Evolutionary conservation across 2,329 filamentous ascomycete genomes (phyloP).

Genomic region (Cordyceps fumosorosea): DNA sequence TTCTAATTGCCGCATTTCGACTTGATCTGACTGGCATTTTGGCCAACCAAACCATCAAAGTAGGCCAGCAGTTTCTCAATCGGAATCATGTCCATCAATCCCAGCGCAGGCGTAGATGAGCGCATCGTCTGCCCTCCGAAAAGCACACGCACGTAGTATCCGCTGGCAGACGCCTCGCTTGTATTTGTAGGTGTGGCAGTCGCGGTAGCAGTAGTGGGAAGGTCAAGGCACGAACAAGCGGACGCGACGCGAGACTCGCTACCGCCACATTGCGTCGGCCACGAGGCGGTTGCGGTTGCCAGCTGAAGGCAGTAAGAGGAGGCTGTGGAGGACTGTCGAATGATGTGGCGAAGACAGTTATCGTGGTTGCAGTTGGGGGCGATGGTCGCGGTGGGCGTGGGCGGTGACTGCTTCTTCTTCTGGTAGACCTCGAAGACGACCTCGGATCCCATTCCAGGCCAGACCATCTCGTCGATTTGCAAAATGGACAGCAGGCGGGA

Average conservation of each 20-base stretch:
- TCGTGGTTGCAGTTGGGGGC: conserved; percentile 22
- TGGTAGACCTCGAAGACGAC: conserved; percentile 69
- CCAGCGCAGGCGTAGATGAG: conserved; percentile 64
- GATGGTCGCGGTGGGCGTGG: conserved; percentile 17
- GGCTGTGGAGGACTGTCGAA: conserved; percentile 18
- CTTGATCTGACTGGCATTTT: conserved; percentile 36
- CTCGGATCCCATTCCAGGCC: conserved; percentile 78
- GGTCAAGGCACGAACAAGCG: conserved; percentile 23
- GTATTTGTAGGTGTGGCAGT: conserved; percentile 47
- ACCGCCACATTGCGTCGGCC: conserved; percentile 22
- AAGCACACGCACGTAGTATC: conserved; percentile 58
- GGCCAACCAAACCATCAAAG: conserved; percentile 64
- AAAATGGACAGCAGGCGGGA: conserved; percentile 61
- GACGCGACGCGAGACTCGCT: conserved; percentile 19
- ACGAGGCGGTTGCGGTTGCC: conserved; percentile 14
- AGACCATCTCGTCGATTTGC: conserved; percentile 70
- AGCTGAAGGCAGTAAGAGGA: conserved; percentile 22
- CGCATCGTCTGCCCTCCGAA: conserved; percentile 61
- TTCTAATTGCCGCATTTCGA: conserved; percentile 22
- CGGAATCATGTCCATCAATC: conserved; percentile 64
- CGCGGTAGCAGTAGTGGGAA: conserved; percentile 13
- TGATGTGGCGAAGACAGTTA: conserved; percentile 26
- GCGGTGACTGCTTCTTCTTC: conserved; percentile 22
- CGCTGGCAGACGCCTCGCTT: conserved; percentile 24
- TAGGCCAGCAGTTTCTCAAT: conserved; percentile 59